Conservation (phyloP, 2,329 filamentous ascomycete genomes). For the Claviceps sp. region DNA sequence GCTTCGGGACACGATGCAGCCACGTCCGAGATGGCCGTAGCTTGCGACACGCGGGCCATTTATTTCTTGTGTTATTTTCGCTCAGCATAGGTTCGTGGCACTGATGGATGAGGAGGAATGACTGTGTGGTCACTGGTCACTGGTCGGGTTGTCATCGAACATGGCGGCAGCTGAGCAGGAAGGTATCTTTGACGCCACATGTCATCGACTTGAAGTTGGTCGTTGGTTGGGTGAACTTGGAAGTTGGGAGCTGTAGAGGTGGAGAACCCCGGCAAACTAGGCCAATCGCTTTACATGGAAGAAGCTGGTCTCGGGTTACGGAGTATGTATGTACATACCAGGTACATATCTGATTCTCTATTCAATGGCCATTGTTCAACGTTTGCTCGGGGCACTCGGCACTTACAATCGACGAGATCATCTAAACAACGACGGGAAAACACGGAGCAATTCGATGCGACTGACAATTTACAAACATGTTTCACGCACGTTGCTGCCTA, state of each 20-base stretch:
- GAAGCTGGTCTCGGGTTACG: too few relatives aligned
- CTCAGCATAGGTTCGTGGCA: neutral
- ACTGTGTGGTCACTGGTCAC: neutral
- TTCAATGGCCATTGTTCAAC: neutral
- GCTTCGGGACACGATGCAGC: constrained; percentile 13
- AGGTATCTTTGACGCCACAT: neutral
- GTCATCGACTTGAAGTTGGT: neutral
- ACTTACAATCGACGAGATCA: too few relatives aligned
- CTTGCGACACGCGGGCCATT: neutral
- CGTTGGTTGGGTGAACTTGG: neutral
- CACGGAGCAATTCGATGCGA: too few relatives aligned
- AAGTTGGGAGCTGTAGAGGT: neutral
- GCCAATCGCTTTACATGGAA: neutral
- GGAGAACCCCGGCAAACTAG: neutral
- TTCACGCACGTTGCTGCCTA: too few relatives aligned
- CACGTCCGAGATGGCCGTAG: neutral
- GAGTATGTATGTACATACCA: too few relatives aligned
- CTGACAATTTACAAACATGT: too few relatives aligned
- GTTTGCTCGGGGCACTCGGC: too few relatives aligned
- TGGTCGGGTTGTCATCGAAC: neutral
- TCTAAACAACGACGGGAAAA: too few relatives aligned
- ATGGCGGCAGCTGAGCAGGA: neutral
- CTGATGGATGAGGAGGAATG: neutral
- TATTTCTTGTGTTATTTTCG: neutral
- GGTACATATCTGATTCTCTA: neutral